phyloP scores from a whole-genome alignment of 306 rosid species.

The Casuarina glauca region DNA sequence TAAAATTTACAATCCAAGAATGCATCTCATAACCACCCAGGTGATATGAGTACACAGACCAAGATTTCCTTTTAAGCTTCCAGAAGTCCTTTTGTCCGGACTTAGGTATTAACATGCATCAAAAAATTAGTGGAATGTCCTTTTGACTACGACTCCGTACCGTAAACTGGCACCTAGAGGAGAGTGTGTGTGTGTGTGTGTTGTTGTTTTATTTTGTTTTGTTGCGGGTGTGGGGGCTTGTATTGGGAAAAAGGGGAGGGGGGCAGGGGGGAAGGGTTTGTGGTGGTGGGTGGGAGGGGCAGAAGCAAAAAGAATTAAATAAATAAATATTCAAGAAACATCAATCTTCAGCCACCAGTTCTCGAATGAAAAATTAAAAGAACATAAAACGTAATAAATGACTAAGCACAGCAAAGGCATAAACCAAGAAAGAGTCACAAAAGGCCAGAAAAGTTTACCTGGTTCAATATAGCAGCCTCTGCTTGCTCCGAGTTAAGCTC shows the following conservation, averaged over 20 bases:
- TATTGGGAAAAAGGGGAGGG: no score
- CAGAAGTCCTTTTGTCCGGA: neutral
- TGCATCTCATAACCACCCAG: neutral
- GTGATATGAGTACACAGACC: neutral
- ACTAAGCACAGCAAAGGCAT: neutral
- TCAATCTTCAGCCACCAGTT: neutral
- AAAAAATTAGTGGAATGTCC: neutral
- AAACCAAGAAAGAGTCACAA: neutral
- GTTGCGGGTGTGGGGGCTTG: no score
- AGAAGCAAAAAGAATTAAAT: no score
- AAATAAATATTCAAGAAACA: neutral
- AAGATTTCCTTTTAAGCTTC: neutral
- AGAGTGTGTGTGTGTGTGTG: no score
- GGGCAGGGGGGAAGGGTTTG: no score
- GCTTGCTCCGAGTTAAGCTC: conserved; percentile 87
- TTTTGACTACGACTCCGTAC: no score
- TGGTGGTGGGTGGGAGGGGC: no score
- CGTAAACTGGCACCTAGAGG: no score
- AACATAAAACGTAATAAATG: neutral
- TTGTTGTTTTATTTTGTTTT: no score
- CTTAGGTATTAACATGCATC: neutral
- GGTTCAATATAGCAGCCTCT: conserved; percentile 70
- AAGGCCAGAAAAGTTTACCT: conserved; percentile 42
- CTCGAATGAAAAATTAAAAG: neutral
- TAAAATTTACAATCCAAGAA: neutral